Percentiles rank a stretch among this genome's conserved stretches.
Conservation (phyloP, 129 eudicot genomes). For the Centella asiatica region DNA sequence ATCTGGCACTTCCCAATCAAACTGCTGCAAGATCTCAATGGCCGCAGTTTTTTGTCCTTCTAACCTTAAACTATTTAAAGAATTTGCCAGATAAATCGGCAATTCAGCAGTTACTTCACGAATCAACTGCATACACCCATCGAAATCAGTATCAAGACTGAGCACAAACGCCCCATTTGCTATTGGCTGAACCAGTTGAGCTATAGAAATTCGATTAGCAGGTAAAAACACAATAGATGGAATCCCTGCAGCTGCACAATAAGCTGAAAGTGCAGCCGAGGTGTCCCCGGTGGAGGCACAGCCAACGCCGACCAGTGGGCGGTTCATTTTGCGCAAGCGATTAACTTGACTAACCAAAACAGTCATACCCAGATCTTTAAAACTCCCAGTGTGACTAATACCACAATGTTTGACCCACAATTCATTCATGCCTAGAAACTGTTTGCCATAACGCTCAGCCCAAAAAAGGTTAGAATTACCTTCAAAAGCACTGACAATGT, state of each 20-base stretch:
- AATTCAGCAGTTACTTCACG: slow-evolving; percentile 47
- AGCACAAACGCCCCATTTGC: slow-evolving; percentile 51
- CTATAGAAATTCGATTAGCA: slow-evolving; percentile 30
- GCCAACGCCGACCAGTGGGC: slow-evolving; percentile 39
- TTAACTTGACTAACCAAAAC: slow-evolving; percentile 51
- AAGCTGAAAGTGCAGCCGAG: slow-evolving; percentile 42
- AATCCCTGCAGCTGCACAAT: slow-evolving; percentile 45
- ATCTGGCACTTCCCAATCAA: slow-evolving; percentile 54
- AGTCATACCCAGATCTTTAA: slow-evolving; percentile 50
- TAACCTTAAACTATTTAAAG: slow-evolving; percentile 43
- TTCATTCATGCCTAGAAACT: slow-evolving; percentile 47
- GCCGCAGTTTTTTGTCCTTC: slow-evolving; percentile 56
- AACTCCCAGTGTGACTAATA: slow-evolving; percentile 47
- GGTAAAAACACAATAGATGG: slow-evolving; percentile 47
- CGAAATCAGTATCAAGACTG: slow-evolving; percentile 50
- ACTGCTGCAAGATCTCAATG: slow-evolving; percentile 52
- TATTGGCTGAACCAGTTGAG: slow-evolving; percentile 48
- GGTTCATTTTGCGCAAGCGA: slow-evolving; percentile 28
- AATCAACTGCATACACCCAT: slow-evolving; percentile 54
- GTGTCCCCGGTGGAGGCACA: slow-evolving; percentile 49
- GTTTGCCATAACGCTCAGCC: slow-evolving; percentile 48
- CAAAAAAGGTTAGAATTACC: slow-evolving; percentile 45
- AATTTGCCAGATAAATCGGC: slow-evolving; percentile 44
- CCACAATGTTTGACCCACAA: slow-evolving; percentile 55
- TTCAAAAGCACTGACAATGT: slow-evolving; percentile 39